Percentiles rank a stretch among this genome's conserved stretches.
phyloP scores from a whole-genome alignment of 257 asterid species.

The Scutellaria barbata region DNA sequence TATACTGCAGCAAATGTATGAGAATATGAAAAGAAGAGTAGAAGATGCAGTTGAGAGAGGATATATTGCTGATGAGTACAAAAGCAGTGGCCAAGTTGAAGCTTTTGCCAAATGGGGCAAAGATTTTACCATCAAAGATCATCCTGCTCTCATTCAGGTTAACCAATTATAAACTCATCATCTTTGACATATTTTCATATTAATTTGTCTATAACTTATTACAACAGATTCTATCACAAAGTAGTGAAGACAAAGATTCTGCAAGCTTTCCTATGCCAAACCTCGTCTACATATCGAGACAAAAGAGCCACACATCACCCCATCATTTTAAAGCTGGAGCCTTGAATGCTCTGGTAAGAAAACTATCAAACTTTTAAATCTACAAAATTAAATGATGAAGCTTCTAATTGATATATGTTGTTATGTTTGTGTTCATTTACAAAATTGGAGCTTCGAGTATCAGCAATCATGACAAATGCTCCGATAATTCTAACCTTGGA shows the following conservation, averaged over 20 bases:
- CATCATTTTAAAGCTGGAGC: slow-evolving; percentile 91
- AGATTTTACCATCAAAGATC: slow-evolving; percentile 53
- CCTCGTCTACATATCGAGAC: slow-evolving; percentile 68
- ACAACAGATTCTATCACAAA: slow-evolving; percentile 52
- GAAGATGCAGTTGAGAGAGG: slow-evolving; percentile 54
- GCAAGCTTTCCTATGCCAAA: slow-evolving; percentile 61
- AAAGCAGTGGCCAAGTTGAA: slow-evolving; percentile 31
- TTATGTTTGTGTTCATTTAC: not conserved
- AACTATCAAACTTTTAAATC: not conserved
- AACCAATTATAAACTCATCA: not conserved
- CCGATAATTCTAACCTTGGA: slow-evolving; percentile 73
- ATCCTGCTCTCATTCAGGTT: slow-evolving; percentile 71
- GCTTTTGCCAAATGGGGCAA: slow-evolving; percentile 44
- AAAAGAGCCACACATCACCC: slow-evolving; percentile 51
- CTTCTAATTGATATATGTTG: not conserved
- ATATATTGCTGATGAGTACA: slow-evolving; percentile 45
- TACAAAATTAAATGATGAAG: not conserved
- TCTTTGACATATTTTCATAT: not conserved
- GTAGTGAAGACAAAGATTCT: slow-evolving; percentile 46
- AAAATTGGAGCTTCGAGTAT: slow-evolving; percentile 67
- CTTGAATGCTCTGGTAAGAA: slow-evolving; percentile 68
- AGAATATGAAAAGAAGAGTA: slow-evolving; percentile 60
- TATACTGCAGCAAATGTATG: slow-evolving; percentile 56
- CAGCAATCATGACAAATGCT: slow-evolving; percentile 72
- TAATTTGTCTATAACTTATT: not conserved